Evolutionary conservation across 257 asterid species (phyloP), one percentile per base, ranked within the genome.

Genomic region (Solanum gracilifrons): DNA sequence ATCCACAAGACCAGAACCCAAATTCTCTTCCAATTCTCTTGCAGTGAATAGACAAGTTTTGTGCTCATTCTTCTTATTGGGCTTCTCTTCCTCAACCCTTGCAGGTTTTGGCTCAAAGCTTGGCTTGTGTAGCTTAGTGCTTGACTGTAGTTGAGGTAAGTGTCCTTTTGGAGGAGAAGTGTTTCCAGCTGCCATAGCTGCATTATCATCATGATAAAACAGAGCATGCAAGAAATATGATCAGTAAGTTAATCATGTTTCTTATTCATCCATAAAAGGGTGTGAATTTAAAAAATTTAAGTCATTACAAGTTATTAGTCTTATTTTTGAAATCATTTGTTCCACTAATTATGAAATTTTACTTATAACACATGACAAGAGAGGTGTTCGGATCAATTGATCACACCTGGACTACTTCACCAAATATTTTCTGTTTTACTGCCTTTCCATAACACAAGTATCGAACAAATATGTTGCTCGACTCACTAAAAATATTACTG

Each of bases 141-240:
- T 88, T 97, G 98, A 68, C 99, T 97, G 93, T 97, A 95, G 91
- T 93, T 97, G 87, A 95, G 89, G 92, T 97, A 97, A 0, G 99
- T 97, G 92, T 97, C 99, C 92, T 97, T 97, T 85, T 97, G 99
- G 69, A 97, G 93, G 82, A 97, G 86, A 79, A 97, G 96, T 79
- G 99, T 97, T 91, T 97, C 99, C 95, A 97, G 95, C 97, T 97
- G 99, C 99, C 99, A 97, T 64, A 95, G 89, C 99, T 97, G 98
- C 94, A 94, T 82, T 83, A 90, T 89, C 91, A 91, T 74, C 36
- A 75, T 84, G 64, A 88, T 85, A 87, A 90, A 64, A 77, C 87
- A 88, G 27, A 90, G 33, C 89, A 87, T 84, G 91, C 89, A 90
- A 88, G 86, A 90, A 92, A 87, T 13, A 43, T 46, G 55, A 13